These are phyloP conservation scores for Scolecobasidium constrictum DNA, from an alignment of 2,329 filamentous ascomycete genomes.

Conservation along the genomic window DNA sequence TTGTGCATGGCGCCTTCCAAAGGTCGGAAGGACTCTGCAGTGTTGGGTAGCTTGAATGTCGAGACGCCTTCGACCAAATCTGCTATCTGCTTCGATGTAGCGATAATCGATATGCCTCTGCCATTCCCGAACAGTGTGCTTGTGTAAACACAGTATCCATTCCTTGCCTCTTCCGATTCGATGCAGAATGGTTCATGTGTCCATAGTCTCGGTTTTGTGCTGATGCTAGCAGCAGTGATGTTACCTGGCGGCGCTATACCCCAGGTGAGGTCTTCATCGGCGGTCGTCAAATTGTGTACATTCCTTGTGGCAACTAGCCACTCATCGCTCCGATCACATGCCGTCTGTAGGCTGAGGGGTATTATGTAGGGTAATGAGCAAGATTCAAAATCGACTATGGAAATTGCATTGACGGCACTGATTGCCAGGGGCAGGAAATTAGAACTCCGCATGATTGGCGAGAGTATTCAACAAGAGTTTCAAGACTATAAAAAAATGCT, in stretches of 20 bases:
- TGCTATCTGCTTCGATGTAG: conserved; percentile 3
- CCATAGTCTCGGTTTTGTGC: conserved; percentile 6
- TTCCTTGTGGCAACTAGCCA: too few relatives aligned
- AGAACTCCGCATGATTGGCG: too few relatives aligned
- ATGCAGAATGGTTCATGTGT: conserved; percentile 11
- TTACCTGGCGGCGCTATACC: neutral
- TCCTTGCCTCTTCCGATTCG: conserved; percentile 6
- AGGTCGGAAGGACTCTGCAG: neutral
- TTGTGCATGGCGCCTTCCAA: neutral
- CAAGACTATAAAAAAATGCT: too few relatives aligned
- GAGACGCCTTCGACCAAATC: neutral
- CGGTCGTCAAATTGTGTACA: neutral
- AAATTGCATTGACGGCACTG: neutral
- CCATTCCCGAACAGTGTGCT: conserved; percentile 10
- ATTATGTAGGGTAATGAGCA: conserved; percentile 5
- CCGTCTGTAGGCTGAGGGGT: neutral
- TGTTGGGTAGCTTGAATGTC: conserved; percentile 2
- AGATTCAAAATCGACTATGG: conserved; percentile 7
- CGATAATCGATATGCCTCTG: conserved; percentile 9
- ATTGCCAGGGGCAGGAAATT: too few relatives aligned
- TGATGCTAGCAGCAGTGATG: conserved; percentile 3
- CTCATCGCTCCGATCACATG: conserved; percentile 6
- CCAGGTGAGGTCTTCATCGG: neutral
- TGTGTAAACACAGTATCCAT: conserved; percentile 11
- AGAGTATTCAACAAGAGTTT: too few relatives aligned